A percentile compares a stretch with the other conserved stretches of the same genome.
Conservation (phyloP, 495 filamentous ascomycete genomes). For the Oidiodendron maius region DNA sequence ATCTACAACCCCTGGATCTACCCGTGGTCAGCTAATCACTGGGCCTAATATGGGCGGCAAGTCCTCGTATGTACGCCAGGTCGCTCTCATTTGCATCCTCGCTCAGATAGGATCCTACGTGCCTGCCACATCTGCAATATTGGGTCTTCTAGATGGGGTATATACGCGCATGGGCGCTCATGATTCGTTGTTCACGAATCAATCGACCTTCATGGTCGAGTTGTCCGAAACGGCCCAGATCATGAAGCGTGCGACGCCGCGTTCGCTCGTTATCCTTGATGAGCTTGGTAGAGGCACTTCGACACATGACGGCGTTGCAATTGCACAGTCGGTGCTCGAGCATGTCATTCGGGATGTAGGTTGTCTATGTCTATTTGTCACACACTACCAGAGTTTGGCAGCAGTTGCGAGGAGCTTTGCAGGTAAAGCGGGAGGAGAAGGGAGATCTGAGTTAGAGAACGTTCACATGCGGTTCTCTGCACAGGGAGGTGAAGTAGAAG, state of each 20-base stretch:
- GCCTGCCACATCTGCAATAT: slow-evolving; percentile 63
- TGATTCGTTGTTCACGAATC: slow-evolving; percentile 93
- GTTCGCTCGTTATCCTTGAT: slow-evolving; percentile 86
- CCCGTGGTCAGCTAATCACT: slow-evolving; percentile 80
- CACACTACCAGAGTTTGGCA: slow-evolving; percentile 87
- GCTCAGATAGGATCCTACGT: slow-evolving; percentile 94
- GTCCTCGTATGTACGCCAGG: slow-evolving; percentile 86
- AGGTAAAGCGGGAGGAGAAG: slow-evolving; percentile 26
- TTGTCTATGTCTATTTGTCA: slow-evolving; percentile 88
- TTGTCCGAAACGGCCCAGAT: slow-evolving; percentile 88
- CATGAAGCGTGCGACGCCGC: slow-evolving; percentile 69
- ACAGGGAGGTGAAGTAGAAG: slow-evolving; percentile 20
- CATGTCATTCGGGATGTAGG: slow-evolving; percentile 68
- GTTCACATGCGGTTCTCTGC: slow-evolving; percentile 42
- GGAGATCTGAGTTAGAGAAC: slow-evolving; percentile 21
- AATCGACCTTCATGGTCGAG: slow-evolving; percentile 98
- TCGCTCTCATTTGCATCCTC: slow-evolving; percentile 88
- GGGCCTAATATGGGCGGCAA: slow-evolving; percentile 99
- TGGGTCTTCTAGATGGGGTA: slow-evolving; percentile 86
- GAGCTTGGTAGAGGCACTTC: slow-evolving; percentile 89
- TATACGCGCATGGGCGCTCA: slow-evolving; percentile 96
- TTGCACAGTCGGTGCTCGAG: slow-evolving; percentile 86
- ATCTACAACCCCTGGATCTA: slow-evolving; percentile 42
- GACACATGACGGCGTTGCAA: slow-evolving; percentile 94
- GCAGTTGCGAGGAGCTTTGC: slow-evolving; percentile 75